These are phyloP conservation scores for Spongiforma sp. DNA, from an alignment of 1,284 basidiomycete species.

Conservation along the genomic window DNA sequence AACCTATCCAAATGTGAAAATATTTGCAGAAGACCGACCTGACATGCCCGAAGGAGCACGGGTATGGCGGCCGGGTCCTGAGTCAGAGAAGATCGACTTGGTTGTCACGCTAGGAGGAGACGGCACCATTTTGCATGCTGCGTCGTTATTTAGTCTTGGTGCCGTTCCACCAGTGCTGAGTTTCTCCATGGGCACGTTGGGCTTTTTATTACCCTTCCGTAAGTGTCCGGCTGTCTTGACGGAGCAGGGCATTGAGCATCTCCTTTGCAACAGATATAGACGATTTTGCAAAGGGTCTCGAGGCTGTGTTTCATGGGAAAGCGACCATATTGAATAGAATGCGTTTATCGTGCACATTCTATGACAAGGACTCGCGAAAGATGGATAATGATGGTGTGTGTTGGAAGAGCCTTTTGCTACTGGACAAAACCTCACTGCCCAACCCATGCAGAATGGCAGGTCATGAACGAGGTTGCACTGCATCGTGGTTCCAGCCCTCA, in stretches of 20 bases:
- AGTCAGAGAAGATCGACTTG: conserved; percentile 74
- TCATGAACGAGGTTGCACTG: conserved; percentile 96
- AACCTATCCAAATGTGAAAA: conserved; percentile 72
- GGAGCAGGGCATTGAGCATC: conserved; percentile 6
- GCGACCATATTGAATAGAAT: conserved; percentile 87
- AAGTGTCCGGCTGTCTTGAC: conserved; percentile 40
- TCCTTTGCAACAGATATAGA: conserved; percentile 66
- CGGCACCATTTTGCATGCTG: conserved; percentile 95
- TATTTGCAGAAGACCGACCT: conserved; percentile 75
- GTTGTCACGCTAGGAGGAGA: conserved; percentile 95
- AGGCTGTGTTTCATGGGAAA: conserved; percentile 75
- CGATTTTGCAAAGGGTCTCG: conserved; percentile 79
- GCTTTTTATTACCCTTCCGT: conserved; percentile 96
- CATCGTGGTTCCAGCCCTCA: conserved; percentile 94
- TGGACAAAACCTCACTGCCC: conserved; percentile 6
- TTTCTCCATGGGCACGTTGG: conserved; percentile 96
- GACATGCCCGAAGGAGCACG: conserved; percentile 71
- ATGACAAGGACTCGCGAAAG: conserved; percentile 61
- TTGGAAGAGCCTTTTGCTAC: neutral
- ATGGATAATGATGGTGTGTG: conserved; percentile 64
- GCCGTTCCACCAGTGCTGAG: conserved; percentile 95
- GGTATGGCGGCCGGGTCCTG: conserved; percentile 61
- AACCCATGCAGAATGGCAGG: conserved; percentile 80
- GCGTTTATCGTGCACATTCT: conserved; percentile 84
- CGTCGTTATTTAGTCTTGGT: conserved; percentile 87